A percentile compares a stretch with the other conserved stretches of the same genome.
phyloP scores from a whole-genome alignment of 2,329 filamentous ascomycete genomes.

The Talaromyces sp. region DNA sequence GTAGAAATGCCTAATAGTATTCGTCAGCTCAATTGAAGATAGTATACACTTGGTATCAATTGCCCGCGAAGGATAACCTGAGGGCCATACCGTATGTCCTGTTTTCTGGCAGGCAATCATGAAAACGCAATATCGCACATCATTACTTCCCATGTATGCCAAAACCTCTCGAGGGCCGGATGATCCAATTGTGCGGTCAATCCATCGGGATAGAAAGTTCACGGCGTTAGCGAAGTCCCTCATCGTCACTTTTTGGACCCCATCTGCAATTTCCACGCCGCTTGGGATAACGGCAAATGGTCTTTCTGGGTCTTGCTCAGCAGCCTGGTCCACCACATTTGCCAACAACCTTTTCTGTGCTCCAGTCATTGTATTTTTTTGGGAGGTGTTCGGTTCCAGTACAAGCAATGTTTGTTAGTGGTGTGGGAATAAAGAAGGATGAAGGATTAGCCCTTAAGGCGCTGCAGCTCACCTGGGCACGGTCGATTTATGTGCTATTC shows the following conservation, averaged over 20 bases:
- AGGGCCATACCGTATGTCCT: slow-evolving; percentile 23
- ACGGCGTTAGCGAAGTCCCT: slow-evolving; percentile 20
- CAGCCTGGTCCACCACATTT: slow-evolving; percentile 7
- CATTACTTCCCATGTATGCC: slow-evolving; percentile 29
- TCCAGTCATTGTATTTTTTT: neutral
- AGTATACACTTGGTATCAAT: no score
- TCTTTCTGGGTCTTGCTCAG: slow-evolving; percentile 11
- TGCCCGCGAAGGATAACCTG: no score
- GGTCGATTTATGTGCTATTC: no score
- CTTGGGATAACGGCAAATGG: slow-evolving; percentile 16
- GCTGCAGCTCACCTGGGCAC: no score
- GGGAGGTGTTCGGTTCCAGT: no score
- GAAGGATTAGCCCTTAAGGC: neutral
- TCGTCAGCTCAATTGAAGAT: neutral
- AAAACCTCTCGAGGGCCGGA: slow-evolving; percentile 15
- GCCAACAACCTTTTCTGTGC: slow-evolving; percentile 12
- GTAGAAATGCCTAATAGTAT: slow-evolving; percentile 18
- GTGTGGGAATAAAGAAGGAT: neutral
- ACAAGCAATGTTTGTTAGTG: no score
- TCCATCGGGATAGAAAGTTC: slow-evolving; percentile 25
- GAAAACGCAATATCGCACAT: slow-evolving; percentile 28
- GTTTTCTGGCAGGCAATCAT: slow-evolving; percentile 29
- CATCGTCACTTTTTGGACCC: slow-evolving; percentile 21
- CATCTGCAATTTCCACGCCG: slow-evolving; percentile 18
- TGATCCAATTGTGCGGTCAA: slow-evolving; percentile 18